phyloP scores from a whole-genome alignment of 1,284 basidiomycete genomes.

The Moesziomyces sp. region DNA sequence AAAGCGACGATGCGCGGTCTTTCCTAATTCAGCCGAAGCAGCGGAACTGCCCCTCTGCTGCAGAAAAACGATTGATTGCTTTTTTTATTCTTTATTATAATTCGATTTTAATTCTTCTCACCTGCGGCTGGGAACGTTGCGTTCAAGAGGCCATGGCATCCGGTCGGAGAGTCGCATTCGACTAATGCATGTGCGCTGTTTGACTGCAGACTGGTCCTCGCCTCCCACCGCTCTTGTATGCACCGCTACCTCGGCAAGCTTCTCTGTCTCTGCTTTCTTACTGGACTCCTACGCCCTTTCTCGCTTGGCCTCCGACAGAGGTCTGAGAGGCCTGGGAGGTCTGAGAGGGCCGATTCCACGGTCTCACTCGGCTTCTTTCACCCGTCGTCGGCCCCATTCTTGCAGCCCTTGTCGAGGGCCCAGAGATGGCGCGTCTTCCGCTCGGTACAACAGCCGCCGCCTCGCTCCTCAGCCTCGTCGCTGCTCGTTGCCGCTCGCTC shows the following conservation, averaged over 20 bases:
- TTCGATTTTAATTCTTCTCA: too few species aligned
- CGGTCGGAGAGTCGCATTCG: background rate
- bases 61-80: too few species aligned
- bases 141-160: background rate
- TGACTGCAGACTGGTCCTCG: conserved; percentile 3
- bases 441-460: too few species aligned
- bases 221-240: conserved; percentile 3
- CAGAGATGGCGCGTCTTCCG: background rate
- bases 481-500: too few species aligned
- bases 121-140: background rate
- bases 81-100: too few species aligned
- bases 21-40: too few species aligned
- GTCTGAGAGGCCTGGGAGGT: too few species aligned
- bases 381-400: background rate
- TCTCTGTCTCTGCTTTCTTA: conserved; percentile 7
- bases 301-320: conserved; percentile 9
- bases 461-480: conserved; percentile 6
- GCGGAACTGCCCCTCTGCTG: too few species aligned
- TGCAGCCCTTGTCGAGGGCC: too few species aligned
- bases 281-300: conserved; percentile 3
- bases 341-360: background rate
- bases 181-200: conserved; percentile 15
- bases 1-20: too few species aligned
- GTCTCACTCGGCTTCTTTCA: conserved; percentile 24
- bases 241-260: conserved; percentile 12